Evolutionary conservation across 106 monocot species (phyloP), one percentile per base, ranked within the genome.

Genomic region (Gastrodia elata): DNA sequence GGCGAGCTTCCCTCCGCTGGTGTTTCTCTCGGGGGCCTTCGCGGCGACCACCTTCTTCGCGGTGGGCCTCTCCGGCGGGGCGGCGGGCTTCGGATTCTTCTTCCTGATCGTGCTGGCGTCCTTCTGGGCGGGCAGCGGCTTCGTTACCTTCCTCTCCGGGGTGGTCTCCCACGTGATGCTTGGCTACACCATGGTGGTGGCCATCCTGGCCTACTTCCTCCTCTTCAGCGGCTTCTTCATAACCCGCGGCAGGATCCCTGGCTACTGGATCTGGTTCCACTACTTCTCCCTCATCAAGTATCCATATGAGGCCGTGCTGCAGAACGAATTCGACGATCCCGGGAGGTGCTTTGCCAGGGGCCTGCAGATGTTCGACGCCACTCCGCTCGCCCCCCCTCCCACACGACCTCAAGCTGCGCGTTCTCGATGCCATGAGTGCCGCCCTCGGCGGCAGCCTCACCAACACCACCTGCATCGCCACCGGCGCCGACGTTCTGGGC

Each of bases 151-250:
- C 80, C 85, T 95, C 38, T 95, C 95, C 43, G 95, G 95, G 36
- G 85, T 92, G 1, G 80, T 95, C 14, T 77, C 91, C 4, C 75
- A 95, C 64, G 81, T 87, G 33, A 95, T 87, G 89, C 67, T 95
- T 7, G 89, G 91, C 7, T 92, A 73, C 83, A 88, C 92, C 16
- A 85, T 95, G 30, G 92, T 87, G 22, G 87, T 89, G 2, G 83
- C 91, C 20, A 70, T 81, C 8, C 83, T 95, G 4, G 89, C 95
- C 28, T 95, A 95, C 79, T 95, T 95, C 74, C 84, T 95, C 0
- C 83, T 95, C 20, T 89, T 95, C 78, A 89, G 89, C 71, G 95
- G 95, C 26, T 95, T 95, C 87, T 95, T 95, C 84, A 92, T 95
- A 79, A 92, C 83, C 44, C 73, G 95, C 15, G 83, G 84, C 28